Evolutionary conservation across 495 filamentous ascomycete species (phyloP).

Genomic region (Thozetella sp.): DNA sequence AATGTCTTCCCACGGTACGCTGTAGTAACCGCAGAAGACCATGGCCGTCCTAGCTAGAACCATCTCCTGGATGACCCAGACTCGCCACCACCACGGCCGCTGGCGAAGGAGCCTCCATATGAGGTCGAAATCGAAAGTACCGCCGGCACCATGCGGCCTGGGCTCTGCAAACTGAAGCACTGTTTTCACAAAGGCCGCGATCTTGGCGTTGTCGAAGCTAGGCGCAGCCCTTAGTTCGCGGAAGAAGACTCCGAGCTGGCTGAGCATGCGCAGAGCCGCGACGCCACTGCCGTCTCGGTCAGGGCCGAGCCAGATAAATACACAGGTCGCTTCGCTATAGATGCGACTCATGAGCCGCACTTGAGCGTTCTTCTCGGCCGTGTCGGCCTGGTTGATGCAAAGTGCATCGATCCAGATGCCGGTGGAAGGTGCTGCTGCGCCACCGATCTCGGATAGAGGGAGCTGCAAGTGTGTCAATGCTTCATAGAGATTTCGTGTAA

Average conservation of each 20-base stretch:
- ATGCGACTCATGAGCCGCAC: constrained; percentile 8
- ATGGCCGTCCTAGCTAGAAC: constrained; percentile 10
- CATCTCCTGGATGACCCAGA: constrained; percentile 21
- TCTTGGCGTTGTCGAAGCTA: not conserved
- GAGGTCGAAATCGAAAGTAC: not conserved
- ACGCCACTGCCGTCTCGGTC: not conserved
- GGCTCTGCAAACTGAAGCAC: not conserved
- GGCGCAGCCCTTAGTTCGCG: not conserved
- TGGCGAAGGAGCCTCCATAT: not conserved
- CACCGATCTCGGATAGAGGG: not conserved
- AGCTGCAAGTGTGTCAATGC: not conserved
- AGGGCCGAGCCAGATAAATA: not conserved
- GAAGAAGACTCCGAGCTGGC: not conserved
- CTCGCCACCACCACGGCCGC: constrained; percentile 11
- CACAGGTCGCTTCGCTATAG: not conserved
- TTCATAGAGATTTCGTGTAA: not conserved
- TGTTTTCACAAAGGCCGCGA: not conserved
- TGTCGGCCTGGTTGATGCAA: constrained; percentile 18
- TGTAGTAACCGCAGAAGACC: constrained; percentile 2
- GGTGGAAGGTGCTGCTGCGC: not conserved
- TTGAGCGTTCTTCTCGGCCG: constrained; percentile 14
- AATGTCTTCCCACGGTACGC: constrained; percentile 9
- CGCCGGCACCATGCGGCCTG: too few species aligned
- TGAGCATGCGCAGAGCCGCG: not conserved
- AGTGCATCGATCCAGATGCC: constrained; percentile 15